Base-by-base conservation (phyloP, 2,329 filamentous ascomycete genomes). In the Metarhizium sp. region DNA sequence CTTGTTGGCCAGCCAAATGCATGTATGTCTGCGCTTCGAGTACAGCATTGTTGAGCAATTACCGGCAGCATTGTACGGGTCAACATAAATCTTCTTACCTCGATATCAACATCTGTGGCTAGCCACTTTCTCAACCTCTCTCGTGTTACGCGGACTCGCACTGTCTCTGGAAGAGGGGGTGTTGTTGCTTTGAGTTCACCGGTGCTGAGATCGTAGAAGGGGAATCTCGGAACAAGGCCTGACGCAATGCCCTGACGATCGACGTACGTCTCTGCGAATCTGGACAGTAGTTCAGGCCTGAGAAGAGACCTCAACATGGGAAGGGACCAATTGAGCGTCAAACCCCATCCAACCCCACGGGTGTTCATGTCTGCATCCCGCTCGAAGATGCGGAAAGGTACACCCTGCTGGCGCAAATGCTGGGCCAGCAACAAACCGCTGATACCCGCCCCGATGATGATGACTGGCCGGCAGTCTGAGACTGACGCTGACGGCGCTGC, bases 251-350 rank as follows among this genome's bases (percentile, higher is more conserved):
- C 74, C 56, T 70, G 65, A n/a, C 74, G 69, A 63, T 81, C 78
- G 47, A 85, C 78, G 61, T 78, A 80, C 0, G 77, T 72, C 50
- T 78, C 75, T 1, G 75, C 71, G 2, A 84, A 65, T 0, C 73
- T 71, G 2, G 64, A 62, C 3, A 75, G 55, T 6, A 83, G 65
- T 13, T 75, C 67, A 0, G 71, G 63, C 0, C 81, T 78, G 32
- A 86, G 69, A 25, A 85, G 70, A 7, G 71, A 63, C 48, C 76
- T 71, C 45, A 86, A 69, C 1, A 72, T 73, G 0, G 77, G 72
- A 10, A 85, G 72, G 4, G 78, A 80, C 82, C 82, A 86, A 63
- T 85, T 80, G 55, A 86, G 70, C 0, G 82, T 85, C 55, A 86
- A 69, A 3, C 81, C 84, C 84, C 82, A 86, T 58, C 83, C 82